These are phyloP conservation scores for Endothia cerciana DNA, from an alignment of 2,329 filamentous ascomycete genomes.

Conservation along the genomic window DNA sequence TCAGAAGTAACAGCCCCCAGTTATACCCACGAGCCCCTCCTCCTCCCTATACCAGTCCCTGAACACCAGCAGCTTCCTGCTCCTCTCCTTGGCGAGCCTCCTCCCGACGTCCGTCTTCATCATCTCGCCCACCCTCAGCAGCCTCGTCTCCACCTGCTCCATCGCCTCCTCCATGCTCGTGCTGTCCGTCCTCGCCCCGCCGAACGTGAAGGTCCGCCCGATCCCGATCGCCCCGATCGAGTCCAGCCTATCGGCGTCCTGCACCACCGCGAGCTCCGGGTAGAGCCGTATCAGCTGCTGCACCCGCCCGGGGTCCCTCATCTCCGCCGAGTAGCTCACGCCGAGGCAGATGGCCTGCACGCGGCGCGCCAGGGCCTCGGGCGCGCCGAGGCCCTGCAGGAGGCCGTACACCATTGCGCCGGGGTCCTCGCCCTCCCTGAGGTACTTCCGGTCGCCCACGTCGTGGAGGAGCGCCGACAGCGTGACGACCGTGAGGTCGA, in stretches of 20 bases:
- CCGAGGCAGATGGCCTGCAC: slow-evolving; percentile 75
- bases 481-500: slow-evolving; percentile 61
- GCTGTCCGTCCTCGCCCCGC: slow-evolving; percentile 61
- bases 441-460: slow-evolving; percentile 85
- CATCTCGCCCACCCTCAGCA: slow-evolving; percentile 66
- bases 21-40: slow-evolving; percentile 29
- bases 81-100: slow-evolving; percentile 57
- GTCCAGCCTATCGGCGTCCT: slow-evolving; percentile 93
- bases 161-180: slow-evolving; percentile 67
- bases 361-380: slow-evolving; percentile 60
- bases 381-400: slow-evolving; percentile 60
- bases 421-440: slow-evolving; percentile 58
- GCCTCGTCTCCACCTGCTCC: slow-evolving; percentile 76
- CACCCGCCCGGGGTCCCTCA: slow-evolving; percentile 64
- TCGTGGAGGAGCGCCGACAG: slow-evolving; percentile 83
- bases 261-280: slow-evolving; percentile 82
- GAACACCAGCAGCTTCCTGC: slow-evolving; percentile 55
- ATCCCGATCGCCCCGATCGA: slow-evolving; percentile 87
- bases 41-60: slow-evolving; percentile 64
- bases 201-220: slow-evolving; percentile 76
- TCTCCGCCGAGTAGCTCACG: slow-evolving; percentile 79
- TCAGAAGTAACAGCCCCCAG: slow-evolving; percentile 19
- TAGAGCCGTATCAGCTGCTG: slow-evolving; percentile 62
- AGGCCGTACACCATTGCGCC: slow-evolving; percentile 59
- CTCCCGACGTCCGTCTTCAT: slow-evolving; percentile 66